phyloP scores from a whole-genome alignment of 495 filamentous ascomycete species.

The Trichoderma parareesei region DNA sequence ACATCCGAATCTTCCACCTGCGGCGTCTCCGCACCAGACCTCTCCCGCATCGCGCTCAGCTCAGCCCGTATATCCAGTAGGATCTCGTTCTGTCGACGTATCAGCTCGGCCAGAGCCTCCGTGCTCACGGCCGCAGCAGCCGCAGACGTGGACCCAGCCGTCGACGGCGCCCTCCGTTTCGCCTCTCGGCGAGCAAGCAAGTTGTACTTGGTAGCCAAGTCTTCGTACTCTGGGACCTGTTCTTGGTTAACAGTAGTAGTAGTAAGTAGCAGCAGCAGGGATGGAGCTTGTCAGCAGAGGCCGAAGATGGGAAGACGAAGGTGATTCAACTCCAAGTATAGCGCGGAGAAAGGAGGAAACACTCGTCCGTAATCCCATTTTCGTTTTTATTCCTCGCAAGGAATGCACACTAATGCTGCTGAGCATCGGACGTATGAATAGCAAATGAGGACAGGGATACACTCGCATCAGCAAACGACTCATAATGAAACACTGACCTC shows the following conservation, averaged over 20 bases:
- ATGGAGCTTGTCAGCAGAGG: not conserved
- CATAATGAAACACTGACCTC: constrained; percentile 8
- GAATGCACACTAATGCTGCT: not conserved
- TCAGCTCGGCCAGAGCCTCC: not conserved
- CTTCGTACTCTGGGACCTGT: not conserved
- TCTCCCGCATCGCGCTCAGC: constrained; percentile 5
- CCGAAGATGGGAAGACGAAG: not conserved
- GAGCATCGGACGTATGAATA: not conserved
- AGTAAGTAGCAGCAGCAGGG: not conserved
- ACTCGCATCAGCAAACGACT: not conserved
- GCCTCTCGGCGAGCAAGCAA: constrained; percentile 4
- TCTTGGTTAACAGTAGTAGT: not conserved
- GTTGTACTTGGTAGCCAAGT: not conserved
- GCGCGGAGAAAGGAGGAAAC: no score
- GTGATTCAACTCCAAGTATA: not conserved
- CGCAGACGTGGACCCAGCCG: not conserved
- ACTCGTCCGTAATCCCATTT: no score
- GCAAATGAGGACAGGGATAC: no score
- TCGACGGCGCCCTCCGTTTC: not conserved
- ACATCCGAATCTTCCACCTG: not conserved
- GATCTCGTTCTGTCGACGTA: constrained; percentile 3
- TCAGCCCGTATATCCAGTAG: not conserved
- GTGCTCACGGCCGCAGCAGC: not conserved
- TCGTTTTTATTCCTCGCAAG: no score
- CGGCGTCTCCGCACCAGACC: not conserved